phyloP scores from a whole-genome alignment of 1,284 basidiomycete genomes.

The Neolentinus lepideus region DNA sequence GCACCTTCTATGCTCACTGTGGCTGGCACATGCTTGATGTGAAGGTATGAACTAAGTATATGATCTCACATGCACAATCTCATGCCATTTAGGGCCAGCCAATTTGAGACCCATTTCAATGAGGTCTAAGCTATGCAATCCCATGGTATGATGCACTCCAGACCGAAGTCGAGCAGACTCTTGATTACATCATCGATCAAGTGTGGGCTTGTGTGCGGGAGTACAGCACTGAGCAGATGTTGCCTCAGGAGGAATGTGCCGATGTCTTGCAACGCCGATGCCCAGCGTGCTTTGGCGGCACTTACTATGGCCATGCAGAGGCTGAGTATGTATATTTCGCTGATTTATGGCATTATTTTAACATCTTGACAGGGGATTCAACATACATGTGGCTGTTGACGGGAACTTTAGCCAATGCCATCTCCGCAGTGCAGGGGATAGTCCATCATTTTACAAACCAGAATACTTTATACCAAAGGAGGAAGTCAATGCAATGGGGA shows the following conservation, averaged over 20 bases:
- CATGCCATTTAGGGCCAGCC: slow-evolving; percentile 7
- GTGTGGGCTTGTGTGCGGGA: too few relatives aligned
- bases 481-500: slow-evolving; percentile 20
- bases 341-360: too few relatives aligned
- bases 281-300: slow-evolving; percentile 26
- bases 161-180: slow-evolving; percentile 6
- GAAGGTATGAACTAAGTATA: slow-evolving; percentile 4
- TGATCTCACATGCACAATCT: neutral
- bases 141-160: slow-evolving; percentile 19
- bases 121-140: slow-evolving; percentile 11
- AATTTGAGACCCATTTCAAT: slow-evolving; percentile 11
- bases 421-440: slow-evolving; percentile 16
- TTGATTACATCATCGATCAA: neutral
- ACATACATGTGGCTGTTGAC: slow-evolving; percentile 21
- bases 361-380: neutral
- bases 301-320: slow-evolving; percentile 15
- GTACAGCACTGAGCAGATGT: too few relatives aligned
- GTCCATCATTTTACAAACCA: slow-evolving; percentile 20
- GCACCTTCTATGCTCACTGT: slow-evolving; percentile 13
- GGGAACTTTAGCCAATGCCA: slow-evolving; percentile 27
- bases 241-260: slow-evolving; percentile 9
- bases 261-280: slow-evolving; percentile 19
- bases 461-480: slow-evolving; percentile 20
- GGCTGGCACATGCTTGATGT: slow-evolving; percentile 10
- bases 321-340: slow-evolving; percentile 13